Conservation (phyloP, 176 grass and related monocot species). For the Raddia guianensis region DNA sequence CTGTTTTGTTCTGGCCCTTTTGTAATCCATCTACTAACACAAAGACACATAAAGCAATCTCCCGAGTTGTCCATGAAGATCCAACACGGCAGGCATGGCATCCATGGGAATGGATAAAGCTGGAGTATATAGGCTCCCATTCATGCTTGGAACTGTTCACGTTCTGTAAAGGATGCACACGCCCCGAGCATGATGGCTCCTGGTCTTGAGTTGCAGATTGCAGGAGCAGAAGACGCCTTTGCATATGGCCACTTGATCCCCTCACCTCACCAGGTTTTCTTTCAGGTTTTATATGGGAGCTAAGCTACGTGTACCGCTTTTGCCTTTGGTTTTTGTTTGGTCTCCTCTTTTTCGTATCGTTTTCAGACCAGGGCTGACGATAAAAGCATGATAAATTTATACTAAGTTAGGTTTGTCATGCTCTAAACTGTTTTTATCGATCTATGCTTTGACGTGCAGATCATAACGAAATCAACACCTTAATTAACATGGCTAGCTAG, state of each 20-base stretch:
- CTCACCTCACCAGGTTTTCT: neutral
- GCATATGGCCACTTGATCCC: slow-evolving; percentile 3
- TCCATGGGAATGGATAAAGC: neutral
- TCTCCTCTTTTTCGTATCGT: neutral
- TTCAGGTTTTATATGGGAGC: neutral
- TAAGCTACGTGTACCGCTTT: neutral
- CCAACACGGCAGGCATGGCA: neutral
- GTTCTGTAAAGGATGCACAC: neutral
- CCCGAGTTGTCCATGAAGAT: neutral
- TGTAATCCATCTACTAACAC: too few relatives aligned
- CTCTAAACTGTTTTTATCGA: too few relatives aligned
- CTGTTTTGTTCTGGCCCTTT: too few relatives aligned
- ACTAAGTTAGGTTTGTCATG: too few relatives aligned
- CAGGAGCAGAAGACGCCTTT: neutral
- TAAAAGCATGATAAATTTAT: too few relatives aligned
- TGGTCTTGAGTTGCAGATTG: neutral
- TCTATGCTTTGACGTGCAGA: neutral
- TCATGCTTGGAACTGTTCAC: neutral
- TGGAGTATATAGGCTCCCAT: neutral
- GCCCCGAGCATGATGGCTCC: neutral
- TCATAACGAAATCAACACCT: neutral
- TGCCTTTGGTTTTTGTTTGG: neutral
- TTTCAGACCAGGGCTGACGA: neutral
- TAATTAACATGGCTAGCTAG: too few relatives aligned
- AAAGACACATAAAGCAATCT: too few relatives aligned